Evolutionary conservation across 106 monocot genomes (phyloP).

Genomic region (Amphibolis antarctica): DNA sequence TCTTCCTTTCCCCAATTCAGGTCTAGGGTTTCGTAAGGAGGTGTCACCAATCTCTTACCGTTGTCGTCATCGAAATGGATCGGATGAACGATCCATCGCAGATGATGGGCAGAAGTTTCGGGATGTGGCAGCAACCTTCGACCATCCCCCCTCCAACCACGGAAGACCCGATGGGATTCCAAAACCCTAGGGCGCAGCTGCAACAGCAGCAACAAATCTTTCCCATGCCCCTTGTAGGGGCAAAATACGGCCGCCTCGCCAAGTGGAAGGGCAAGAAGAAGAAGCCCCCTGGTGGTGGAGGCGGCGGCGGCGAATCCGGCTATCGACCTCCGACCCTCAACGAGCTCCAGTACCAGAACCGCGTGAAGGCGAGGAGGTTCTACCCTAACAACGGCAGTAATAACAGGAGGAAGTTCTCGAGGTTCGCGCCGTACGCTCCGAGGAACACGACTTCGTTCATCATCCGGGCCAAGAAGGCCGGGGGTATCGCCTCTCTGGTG

Average conservation of each 20-base stretch:
- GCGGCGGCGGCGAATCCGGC: not conserved
- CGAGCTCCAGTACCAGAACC: slow-evolving; percentile 83
- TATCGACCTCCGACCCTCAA: slow-evolving; percentile 58
- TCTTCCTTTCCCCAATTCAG: too few species aligned
- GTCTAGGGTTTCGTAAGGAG: too few species aligned
- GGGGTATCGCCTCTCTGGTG: slow-evolving; percentile 80
- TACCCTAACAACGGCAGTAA: slow-evolving; percentile 62
- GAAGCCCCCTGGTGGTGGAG: not conserved
- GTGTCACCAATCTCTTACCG: too few species aligned
- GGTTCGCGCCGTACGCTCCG: slow-evolving; percentile 72
- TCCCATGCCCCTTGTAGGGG: not conserved
- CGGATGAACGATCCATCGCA: slow-evolving; percentile 12
- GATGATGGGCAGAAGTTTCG: slow-evolving; percentile 5
- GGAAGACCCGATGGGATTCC: slow-evolving; percentile 3
- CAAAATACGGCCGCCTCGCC: not conserved
- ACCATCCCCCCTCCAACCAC: not conserved
- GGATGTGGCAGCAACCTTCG: slow-evolving; percentile 6
- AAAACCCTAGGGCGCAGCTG: slow-evolving; percentile 1
- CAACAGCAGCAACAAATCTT: not conserved
- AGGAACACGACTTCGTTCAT: slow-evolving; percentile 92
- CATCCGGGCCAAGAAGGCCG: slow-evolving; percentile 87
- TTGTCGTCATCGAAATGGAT: not conserved
- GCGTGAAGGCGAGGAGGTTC: slow-evolving; percentile 68
- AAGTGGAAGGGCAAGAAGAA: slow-evolving; percentile 5
- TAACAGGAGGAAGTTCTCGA: slow-evolving; percentile 16